Percentiles rank a stretch among this genome's conserved stretches.
phyloP scores from a whole-genome alignment of 1,139 yeast species.

The Yamadazyma spencermartinsiae region DNA sequence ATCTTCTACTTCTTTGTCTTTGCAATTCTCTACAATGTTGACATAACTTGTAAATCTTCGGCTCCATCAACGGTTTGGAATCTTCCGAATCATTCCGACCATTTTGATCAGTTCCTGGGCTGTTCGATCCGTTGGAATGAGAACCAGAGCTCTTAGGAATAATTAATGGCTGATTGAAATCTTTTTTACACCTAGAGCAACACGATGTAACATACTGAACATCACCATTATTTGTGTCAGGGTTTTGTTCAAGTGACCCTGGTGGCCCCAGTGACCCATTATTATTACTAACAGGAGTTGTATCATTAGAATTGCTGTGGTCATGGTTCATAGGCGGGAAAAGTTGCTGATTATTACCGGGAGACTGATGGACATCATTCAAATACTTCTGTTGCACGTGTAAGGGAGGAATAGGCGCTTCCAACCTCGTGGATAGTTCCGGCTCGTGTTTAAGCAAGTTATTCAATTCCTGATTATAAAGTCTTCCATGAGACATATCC shows the following conservation, averaged over 20 bases:
- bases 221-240: too few species aligned
- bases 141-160: slow-evolving; percentile 31
- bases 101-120: slow-evolving; percentile 2
- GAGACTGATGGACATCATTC: slow-evolving; percentile 20
- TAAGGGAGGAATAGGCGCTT: slow-evolving; percentile 47
- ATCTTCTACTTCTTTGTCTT: slow-evolving; percentile 59
- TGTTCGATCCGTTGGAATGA: neutral
- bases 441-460: slow-evolving; percentile 10
- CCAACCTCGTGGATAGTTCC: slow-evolving; percentile 10
- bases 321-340: neutral
- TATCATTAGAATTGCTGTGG: neutral
- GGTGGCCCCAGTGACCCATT: too few species aligned
- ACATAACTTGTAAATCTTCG: slow-evolving; percentile 57
- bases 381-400: slow-evolving; percentile 42
- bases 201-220: slow-evolving; percentile 17
- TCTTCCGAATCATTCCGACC: too few species aligned
- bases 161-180: slow-evolving; percentile 48
- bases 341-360: neutral
- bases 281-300: neutral
- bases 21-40: slow-evolving; percentile 65
- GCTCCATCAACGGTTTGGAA: slow-evolving; percentile 35
- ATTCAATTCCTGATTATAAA: slow-evolving; percentile 2
- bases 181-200: slow-evolving; percentile 63
- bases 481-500: neutral
- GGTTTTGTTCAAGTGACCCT: too few species aligned